Base-by-base conservation (phyloP, 2,329 filamentous ascomycete genomes). In the Didymella pomorum region DNA sequence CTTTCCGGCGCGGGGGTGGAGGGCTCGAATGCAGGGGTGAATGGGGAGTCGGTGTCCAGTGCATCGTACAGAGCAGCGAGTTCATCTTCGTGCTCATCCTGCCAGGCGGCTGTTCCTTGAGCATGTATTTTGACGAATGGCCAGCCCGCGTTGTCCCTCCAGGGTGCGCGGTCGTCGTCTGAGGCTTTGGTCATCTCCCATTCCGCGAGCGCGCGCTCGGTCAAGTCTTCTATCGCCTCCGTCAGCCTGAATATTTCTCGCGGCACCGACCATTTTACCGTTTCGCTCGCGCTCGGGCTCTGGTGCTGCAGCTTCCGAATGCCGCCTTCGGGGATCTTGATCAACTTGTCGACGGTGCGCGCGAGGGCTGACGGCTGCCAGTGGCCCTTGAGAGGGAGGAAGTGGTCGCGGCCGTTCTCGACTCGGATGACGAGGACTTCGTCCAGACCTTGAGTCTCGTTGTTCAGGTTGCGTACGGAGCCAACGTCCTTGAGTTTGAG, bases 201-300 rank as follows among this genome's bases (percentile, higher is more conserved):
- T 64, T 88, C 86, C 9, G 86, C 86, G 25, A 87, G 76, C 11
- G 84, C 82, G 31, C 86, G 81, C 64, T 86, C 84, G 26, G 80
- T 80, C 66, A 87, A 73, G 66, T 84, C 82, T 70, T 87, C 85
- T 75, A 97, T 84, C 11, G 88, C 86, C 74, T 97, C 92, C 5
- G 93, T 97, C 70, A 99, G 85, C 72, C 89, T 89, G 78, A 97
- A 96, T 9, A 98, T 82, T 76, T 97, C 94, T 60, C 91, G 88
- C 0, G 95, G 94, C 1, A 93, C 93, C 11, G 93, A 94, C 72
- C 89, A 89, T 72, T 87, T 87, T 62, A 91, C 84, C 58, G 83
- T 86, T 74, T 65, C 69, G 52, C 69, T 66, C 35, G 60, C 58
- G 53, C 60, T 68, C 18, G 82, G 70, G 80, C 83, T 68, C 82